Conservation (phyloP, 805 yeast species). For the Sugiyamaella americana region DNA sequence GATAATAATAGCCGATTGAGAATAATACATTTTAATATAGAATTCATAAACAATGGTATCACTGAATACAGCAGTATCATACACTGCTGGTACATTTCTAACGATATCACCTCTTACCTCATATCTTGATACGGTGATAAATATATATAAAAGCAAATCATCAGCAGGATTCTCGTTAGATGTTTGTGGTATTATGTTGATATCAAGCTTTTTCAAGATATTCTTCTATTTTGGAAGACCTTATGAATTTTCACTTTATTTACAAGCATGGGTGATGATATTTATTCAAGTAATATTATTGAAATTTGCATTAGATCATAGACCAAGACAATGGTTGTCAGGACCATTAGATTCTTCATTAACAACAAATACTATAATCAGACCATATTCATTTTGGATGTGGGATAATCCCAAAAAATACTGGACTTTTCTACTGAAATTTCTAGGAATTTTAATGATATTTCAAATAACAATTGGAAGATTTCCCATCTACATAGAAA, state of each 20-base stretch:
- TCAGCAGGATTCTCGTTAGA: conserved; percentile 84
- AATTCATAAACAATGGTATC: conserved; percentile 2
- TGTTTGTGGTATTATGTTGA: conserved; percentile 84
- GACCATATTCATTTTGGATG: conserved; percentile 72
- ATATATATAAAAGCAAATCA: conserved; percentile 57
- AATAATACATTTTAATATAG: conserved; percentile 20
- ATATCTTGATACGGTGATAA: conserved; percentile 73
- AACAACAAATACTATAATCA: background rate
- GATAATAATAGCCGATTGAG: too few species aligned
- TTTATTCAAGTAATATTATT: conserved; percentile 63
- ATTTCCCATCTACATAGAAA: conserved; percentile 38
- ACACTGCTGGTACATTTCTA: conserved; percentile 47
- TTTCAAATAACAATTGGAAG: conserved; percentile 38
- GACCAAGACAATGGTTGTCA: conserved; percentile 21
- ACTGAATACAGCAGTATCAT: background rate
- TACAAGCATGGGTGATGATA: conserved; percentile 85
- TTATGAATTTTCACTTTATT: conserved; percentile 67
- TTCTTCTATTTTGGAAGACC: conserved; percentile 75
- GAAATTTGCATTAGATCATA: conserved; percentile 47
- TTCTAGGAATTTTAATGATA: conserved; percentile 37
- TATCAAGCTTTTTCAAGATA: conserved; percentile 67
- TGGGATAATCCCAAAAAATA: conserved; percentile 58
- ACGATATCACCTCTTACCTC: conserved; percentile 81
- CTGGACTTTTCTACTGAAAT: conserved; percentile 56
- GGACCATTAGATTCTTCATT: conserved; percentile 14